These are phyloP conservation scores for Tympanopsis confertula DNA, from an alignment of 2,329 filamentous ascomycete genomes.

Conservation along the genomic window DNA sequence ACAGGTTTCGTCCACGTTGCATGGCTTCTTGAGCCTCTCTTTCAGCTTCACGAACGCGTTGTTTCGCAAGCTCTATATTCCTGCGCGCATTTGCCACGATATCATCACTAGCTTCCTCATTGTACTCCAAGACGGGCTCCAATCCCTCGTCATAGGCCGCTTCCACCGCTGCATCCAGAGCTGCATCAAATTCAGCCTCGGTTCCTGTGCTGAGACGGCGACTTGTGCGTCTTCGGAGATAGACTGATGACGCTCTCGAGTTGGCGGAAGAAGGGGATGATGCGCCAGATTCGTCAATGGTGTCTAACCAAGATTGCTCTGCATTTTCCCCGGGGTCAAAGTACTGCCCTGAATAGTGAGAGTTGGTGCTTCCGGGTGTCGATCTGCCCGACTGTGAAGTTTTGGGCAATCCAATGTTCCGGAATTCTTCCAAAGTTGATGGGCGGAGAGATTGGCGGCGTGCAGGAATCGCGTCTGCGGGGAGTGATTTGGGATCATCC, in stretches of 20 bases:
- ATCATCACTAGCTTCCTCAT: conserved; percentile 23
- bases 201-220: conserved; percentile 60
- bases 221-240: conserved; percentile 58
- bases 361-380: conserved; percentile 12
- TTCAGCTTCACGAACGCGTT: conserved; percentile 56
- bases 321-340: conserved; percentile 39
- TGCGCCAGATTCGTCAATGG: conserved; percentile 78
- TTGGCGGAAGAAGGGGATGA: conserved; percentile 72
- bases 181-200: conserved; percentile 85
- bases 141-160: conserved; percentile 89
- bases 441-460: too few relatives aligned
- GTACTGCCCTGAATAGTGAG: conserved; percentile 7
- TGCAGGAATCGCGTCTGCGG: too few relatives aligned
- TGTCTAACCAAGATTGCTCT: conserved; percentile 87
- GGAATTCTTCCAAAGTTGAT: too few relatives aligned
- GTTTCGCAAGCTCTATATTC: conserved; percentile 65
- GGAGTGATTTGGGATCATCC: too few relatives aligned
- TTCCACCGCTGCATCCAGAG: conserved; percentile 87
- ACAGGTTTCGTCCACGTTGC: conserved; percentile 19
- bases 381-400: too few relatives aligned
- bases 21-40: conserved; percentile 35
- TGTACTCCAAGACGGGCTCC: conserved; percentile 46
- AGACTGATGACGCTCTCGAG: conserved; percentile 64
- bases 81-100: conserved; percentile 43
- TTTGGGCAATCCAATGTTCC: too few relatives aligned